Evolutionary conservation across 2,329 filamentous ascomycete genomes (phyloP), one percentile per base, ranked within the genome.

Genomic region (Fusarium paranaense): DNA sequence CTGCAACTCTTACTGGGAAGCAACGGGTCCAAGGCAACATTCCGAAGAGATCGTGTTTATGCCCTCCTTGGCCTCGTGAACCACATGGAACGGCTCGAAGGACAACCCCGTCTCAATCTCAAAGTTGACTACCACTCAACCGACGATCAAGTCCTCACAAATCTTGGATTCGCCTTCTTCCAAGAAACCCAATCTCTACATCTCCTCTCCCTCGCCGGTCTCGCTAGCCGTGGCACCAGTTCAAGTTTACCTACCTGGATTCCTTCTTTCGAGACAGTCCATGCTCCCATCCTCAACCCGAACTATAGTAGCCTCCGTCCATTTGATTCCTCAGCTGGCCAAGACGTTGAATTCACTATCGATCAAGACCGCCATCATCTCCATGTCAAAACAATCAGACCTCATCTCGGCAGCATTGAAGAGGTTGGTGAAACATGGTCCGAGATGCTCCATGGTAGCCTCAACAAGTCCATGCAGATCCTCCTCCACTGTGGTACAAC

Each of bases 21-120:
- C 52, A 70, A 67, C 25, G 70, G 73, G 14, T 76, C 74, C 62
- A 63, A 63, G 9, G 74, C 76, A 7, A 79, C 76, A 0, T 59
- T 71, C 2, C 62, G 64, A 3, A 65, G 73, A 20, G 77, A 79
- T 38, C 69, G 78, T 16, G 69, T 79, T 9, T 79, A 78, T 47
- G 72, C 72, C 7, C 66, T 79, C 25, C 69, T 79, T 1, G 78
- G 76, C 25, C 61, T 80, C n/a, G 68, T 71, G 5, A 76, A 77
- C 62, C 69, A 75, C 30, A 64, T 77, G 33, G 67, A 64, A 16
- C 63, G 66, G 25, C 33, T 50, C 6, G 64, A 75, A 47, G 67
- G 65, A 7, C 61, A 47, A 2, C 64, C 72, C 8, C 65, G 71
- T 7, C 37, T 75, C 1, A 58, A 57, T 30, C 33, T 78, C 10